These are phyloP conservation scores for Pezicula carpinea DNA, from an alignment of 2,329 filamentous ascomycete species.

Conservation along the genomic window DNA sequence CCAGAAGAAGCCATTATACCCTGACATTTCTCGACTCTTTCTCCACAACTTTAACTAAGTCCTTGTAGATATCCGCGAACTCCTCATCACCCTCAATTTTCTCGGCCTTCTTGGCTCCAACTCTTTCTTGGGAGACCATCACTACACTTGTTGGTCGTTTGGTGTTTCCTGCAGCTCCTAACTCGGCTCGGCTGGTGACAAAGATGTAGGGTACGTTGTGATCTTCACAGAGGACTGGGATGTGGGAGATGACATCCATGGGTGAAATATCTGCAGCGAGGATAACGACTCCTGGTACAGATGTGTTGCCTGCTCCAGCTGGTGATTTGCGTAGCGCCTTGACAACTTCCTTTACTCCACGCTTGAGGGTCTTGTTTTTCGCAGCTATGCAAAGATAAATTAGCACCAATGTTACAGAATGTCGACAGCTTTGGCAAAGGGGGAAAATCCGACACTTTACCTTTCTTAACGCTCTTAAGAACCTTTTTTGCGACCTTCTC, in stretches of 20 bases:
- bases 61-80: constrained; percentile 59
- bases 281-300: constrained; percentile 71
- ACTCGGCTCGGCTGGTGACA: constrained; percentile 84
- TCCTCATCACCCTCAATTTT: constrained; percentile 49
- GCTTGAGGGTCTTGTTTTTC: constrained; percentile 92
- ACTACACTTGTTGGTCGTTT: constrained; percentile 96
- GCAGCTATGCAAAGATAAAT: constrained; percentile 59
- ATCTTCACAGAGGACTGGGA: constrained; percentile 96
- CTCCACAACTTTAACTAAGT: constrained; percentile 60
- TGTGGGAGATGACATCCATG: constrained; percentile 97
- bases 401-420: constrained; percentile 11
- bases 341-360: constrained; percentile 98
- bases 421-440: neutral
- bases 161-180: constrained; percentile 88
- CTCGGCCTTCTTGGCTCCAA: constrained; percentile 31
- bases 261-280: constrained; percentile 97
- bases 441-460: constrained; percentile 28
- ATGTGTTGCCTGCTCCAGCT: constrained; percentile 58
- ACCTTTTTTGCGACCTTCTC: constrained; percentile 70
- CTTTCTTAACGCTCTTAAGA: constrained; percentile 60
- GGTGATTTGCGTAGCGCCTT: constrained; percentile 95
- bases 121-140: constrained; percentile 67
- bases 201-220: constrained; percentile 97
- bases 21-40: constrained; percentile 55
- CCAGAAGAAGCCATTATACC: constrained; percentile 16